Percentiles rank a stretch among this genome's conserved stretches.
These are phyloP conservation scores for Ganoderma leucocontextum DNA, from an alignment of 1,284 basidiomycete genomes.

Conservation along the genomic window DNA sequence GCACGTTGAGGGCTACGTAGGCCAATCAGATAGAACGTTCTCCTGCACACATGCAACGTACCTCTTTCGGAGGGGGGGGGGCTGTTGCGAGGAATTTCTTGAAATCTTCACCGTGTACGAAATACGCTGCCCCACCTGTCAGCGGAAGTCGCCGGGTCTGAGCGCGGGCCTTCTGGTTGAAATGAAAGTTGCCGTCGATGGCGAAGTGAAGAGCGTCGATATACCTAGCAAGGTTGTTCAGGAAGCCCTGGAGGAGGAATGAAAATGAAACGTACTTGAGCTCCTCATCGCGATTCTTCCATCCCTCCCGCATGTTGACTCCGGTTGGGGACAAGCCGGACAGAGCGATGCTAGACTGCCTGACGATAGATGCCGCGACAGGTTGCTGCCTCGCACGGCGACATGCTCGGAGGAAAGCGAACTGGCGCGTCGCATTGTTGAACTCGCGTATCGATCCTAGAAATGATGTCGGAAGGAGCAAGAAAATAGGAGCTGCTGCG, in stretches of 20 bases:
- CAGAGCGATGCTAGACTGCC: too few species aligned
- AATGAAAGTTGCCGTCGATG: constrained; percentile 28
- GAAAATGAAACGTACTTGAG: background rate
- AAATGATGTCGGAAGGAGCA: too few species aligned
- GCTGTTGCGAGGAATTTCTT: background rate
- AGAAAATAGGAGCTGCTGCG: too few species aligned
- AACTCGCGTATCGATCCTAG: too few species aligned
- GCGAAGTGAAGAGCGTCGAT: constrained; percentile 17
- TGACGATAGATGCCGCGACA: too few species aligned
- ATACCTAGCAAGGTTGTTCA: constrained; percentile 14
- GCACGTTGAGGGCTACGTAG: constrained; percentile 14
- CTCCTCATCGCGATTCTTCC: background rate
- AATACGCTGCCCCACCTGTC: constrained; percentile 14
- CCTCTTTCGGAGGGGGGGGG: background rate
- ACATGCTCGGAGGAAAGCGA: too few species aligned
- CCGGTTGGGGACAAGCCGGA: constrained; percentile 6
- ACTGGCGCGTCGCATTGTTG: too few species aligned
- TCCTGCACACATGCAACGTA: too few species aligned
- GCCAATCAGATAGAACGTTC: too few species aligned
- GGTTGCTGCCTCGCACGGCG: too few species aligned
- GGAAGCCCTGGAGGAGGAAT: constrained; percentile 13
- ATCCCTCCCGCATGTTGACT: background rate
- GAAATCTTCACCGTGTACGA: constrained; percentile 21
- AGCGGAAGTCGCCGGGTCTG: constrained; percentile 20
- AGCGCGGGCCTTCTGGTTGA: constrained; percentile 12